Evolutionary conservation across 306 rosid genomes (phyloP), one percentile per base, ranked within the genome.

Genomic region (Oemleria cerasiformis): DNA sequence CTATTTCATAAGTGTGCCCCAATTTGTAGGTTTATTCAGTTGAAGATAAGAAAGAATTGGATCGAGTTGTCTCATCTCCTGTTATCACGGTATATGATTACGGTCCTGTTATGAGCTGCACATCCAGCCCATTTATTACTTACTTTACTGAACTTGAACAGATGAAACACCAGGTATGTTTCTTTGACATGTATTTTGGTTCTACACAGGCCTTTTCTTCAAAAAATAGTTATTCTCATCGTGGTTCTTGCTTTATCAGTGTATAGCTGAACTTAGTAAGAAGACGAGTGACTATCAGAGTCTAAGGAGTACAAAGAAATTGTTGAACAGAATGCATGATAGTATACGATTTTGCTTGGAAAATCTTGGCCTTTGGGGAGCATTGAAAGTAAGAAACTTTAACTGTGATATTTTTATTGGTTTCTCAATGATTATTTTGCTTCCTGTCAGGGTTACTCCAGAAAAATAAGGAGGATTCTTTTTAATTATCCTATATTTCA

Each of bases 281-380:
- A 82, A 76, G 68, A 63, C 56, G 9, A 70, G 67, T 54, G 92
- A 87, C 75, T 86, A 69, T 73, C 85, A 83, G 85, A 82, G 77
- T 70, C 82, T 82, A 41, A 75, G 77, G 83, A 78, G 74, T 82
- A 76, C 86, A 55, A 94, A 89, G 81, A 94, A 79, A 75, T 72
- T 74, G 67, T 79, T 94, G 69, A 89, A 60, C 73, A 83, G 90
- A 77, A 78, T 83, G 77, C 97, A 94, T 75, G 90, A 91, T 19
- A 94, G 84, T 82, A 71, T 94, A 77, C 13, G 79, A 53, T 87
- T 89, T 79, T 84, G 96, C 76, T 75, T 94, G 82, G 72, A 23
- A 54, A 84, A 68, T 77, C 96, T 94, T 83, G 98, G 98, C 82
- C 71, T 89, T 75, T 87, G 86, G 86, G 98, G 98, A 75, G 96